Conservation (phyloP, 2,329 filamentous ascomycete species). For the Tothia fuscella region DNA sequence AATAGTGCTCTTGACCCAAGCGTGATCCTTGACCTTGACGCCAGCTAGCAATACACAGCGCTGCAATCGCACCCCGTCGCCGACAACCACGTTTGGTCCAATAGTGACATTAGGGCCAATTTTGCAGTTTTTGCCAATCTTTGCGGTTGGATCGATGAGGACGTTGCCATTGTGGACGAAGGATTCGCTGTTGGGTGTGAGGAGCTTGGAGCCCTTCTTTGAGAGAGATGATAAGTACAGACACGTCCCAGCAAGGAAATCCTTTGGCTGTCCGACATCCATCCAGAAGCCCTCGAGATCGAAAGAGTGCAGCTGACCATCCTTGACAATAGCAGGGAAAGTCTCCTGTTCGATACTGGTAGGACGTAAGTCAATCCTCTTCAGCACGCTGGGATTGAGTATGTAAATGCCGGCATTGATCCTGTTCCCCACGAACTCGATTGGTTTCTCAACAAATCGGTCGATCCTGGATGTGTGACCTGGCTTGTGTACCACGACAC, state of each 20-base stretch:
- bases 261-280: conserved; percentile 97
- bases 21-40: conserved; percentile 95
- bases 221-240: conserved; percentile 87
- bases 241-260: conserved; percentile 93
- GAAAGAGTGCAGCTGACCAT: conserved; percentile 87
- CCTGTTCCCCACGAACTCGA: conserved; percentile 96
- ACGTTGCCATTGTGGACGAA: conserved; percentile 92
- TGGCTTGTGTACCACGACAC: conserved; percentile 95
- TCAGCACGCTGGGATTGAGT: conserved; percentile 80
- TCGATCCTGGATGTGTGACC: conserved; percentile 86
- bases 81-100: conserved; percentile 81
- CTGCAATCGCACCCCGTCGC: conserved; percentile 88
- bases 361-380: conserved; percentile 87
- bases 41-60: conserved; percentile 80
- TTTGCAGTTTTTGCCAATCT: conserved; percentile 96
- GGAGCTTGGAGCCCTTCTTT: conserved; percentile 78
- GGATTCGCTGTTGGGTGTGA: conserved; percentile 59
- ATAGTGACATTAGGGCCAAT: conserved; percentile 97
- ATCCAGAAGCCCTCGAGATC: conserved; percentile 98
- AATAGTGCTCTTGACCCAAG: conserved; percentile 97
- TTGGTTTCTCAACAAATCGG: conserved; percentile 97
- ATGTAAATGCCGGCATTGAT: conserved; percentile 99
- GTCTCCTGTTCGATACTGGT: conserved; percentile 98
- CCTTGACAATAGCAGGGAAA: conserved; percentile 85
- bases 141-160: conserved; percentile 83